phyloP scores from a whole-genome alignment of 2,329 filamentous ascomycete species.

The Aspergillus luchuensis region DNA sequence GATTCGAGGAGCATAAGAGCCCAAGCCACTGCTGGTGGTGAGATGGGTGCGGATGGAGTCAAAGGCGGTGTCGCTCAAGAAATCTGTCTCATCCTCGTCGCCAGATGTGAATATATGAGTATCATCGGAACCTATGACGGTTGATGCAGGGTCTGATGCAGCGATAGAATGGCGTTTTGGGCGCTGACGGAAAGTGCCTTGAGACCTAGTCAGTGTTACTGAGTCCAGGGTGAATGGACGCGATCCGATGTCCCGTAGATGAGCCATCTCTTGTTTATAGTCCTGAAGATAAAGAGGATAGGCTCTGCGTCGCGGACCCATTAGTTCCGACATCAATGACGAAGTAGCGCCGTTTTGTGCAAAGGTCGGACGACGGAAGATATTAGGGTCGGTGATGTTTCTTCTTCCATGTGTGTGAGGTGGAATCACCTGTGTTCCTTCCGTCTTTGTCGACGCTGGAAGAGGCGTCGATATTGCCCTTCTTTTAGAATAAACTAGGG shows the following conservation, averaged over 20 bases:
- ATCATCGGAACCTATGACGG: conserved; percentile 63
- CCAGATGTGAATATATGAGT: conserved; percentile 58
- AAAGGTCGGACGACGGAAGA: conserved; percentile 38
- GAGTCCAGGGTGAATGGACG: conserved; percentile 33
- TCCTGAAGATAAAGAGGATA: conserved; percentile 31
- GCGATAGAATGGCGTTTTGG: conserved; percentile 58
- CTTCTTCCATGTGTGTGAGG: conserved; percentile 34
- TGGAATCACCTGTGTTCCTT: conserved; percentile 29
- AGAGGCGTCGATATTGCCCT: conserved; percentile 35
- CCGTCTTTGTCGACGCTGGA: conserved; percentile 27
- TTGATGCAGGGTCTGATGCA: conserved; percentile 61
- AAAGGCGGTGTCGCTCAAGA: conserved; percentile 63
- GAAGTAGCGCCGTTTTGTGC: conserved; percentile 29
- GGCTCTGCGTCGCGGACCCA: conserved; percentile 16
- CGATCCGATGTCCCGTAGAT: conserved; percentile 17
- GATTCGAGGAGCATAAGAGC: conserved; percentile 59
- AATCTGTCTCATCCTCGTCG: conserved; percentile 64
- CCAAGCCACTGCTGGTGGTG: conserved; percentile 56
- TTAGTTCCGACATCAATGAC: conserved; percentile 17
- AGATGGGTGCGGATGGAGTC: conserved; percentile 64
- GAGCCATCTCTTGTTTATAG: conserved; percentile 26
- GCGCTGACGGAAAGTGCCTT: conserved; percentile 38
- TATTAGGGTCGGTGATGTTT: conserved; percentile 45
- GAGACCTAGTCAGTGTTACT: conserved; percentile 31
- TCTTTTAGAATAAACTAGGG: conserved; percentile 32